phyloP scores from a whole-genome alignment of 257 asterid genomes.

The Parsonsia alboflavescens region DNA sequence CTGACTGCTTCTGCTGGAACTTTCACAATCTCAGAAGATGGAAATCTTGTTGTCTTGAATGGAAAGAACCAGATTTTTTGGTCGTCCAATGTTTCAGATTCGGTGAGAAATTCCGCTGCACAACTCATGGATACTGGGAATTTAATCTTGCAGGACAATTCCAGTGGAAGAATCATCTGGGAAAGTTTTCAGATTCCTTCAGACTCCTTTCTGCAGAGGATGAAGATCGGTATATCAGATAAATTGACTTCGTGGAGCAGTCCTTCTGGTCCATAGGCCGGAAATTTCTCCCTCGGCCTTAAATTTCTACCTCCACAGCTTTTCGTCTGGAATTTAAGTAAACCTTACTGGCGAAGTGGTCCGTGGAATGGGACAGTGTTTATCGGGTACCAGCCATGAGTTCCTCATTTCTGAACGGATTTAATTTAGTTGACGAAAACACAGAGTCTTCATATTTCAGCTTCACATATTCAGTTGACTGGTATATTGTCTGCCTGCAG shows the following conservation, averaged over 20 bases:
- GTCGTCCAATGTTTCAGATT: conserved; percentile 33
- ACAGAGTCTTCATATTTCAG: conserved; percentile 6
- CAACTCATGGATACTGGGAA: conserved; percentile 44
- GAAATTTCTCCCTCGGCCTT: conserved; percentile 33
- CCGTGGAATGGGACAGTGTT: conserved; percentile 28
- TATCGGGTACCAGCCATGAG: conserved; percentile 3
- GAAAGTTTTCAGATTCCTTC: conserved; percentile 39
- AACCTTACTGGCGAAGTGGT: conserved; percentile 46
- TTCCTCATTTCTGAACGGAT: conserved; percentile 2
- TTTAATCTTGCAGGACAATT: conserved; percentile 31
- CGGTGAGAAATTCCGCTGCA: conserved; percentile 25
- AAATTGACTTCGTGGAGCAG: conserved; percentile 39
- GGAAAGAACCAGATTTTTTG: conserved; percentile 31
- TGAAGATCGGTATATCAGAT: conserved; percentile 29
- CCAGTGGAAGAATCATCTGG: conserved; percentile 31
- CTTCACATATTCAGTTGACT: background rate
- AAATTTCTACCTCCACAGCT: conserved; percentile 29
- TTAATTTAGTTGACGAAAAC: background rate
- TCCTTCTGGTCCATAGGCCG: conserved; percentile 35
- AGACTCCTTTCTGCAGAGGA: conserved; percentile 27
- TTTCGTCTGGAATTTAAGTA: conserved; percentile 28
- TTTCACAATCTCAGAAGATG: conserved; percentile 31
- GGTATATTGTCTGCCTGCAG: background rate
- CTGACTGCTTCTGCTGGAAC: conserved; percentile 33
- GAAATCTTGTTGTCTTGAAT: conserved; percentile 34